phyloP scores from a whole-genome alignment of 2,329 filamentous ascomycete genomes.

The Clonostachys chloroleuca region DNA sequence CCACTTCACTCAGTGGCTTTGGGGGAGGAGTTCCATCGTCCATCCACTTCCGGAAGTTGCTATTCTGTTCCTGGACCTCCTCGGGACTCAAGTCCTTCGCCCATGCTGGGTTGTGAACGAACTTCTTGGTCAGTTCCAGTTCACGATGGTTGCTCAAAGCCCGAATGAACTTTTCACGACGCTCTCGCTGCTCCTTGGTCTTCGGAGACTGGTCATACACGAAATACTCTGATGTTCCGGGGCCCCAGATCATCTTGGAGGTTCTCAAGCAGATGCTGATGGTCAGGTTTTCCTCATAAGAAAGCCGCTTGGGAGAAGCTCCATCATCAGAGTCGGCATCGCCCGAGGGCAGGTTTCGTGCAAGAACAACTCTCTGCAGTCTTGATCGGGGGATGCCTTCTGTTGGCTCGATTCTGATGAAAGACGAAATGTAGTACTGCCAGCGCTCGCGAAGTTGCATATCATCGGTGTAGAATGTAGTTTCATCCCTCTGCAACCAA shows the following conservation, averaged over 20 bases:
- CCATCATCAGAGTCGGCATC: slow-evolving; percentile 62
- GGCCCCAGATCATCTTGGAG: slow-evolving; percentile 75
- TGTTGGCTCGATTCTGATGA: slow-evolving; percentile 82
- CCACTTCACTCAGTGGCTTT: slow-evolving; percentile 21
- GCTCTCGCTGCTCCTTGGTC: slow-evolving; percentile 59
- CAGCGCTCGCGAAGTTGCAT: slow-evolving; percentile 79
- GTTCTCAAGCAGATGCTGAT: slow-evolving; percentile 74
- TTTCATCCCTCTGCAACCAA: slow-evolving; percentile 63
- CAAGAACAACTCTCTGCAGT: slow-evolving; percentile 65
- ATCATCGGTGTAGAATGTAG: slow-evolving; percentile 83
- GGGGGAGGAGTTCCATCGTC: slow-evolving; percentile 39
- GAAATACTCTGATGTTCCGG: slow-evolving; percentile 66
- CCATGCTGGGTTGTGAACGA: slow-evolving; percentile 77
- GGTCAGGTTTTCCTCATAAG: slow-evolving; percentile 63
- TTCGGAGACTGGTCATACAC: slow-evolving; percentile 67
- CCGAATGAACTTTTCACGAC: slow-evolving; percentile 46
- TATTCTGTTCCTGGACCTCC: slow-evolving; percentile 70
- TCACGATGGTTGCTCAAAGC: slow-evolving; percentile 58
- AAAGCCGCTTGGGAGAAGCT: slow-evolving; percentile 53
- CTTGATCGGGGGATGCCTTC: slow-evolving; percentile 66
- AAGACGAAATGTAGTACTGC: slow-evolving; percentile 95
- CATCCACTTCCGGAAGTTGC: slow-evolving; percentile 52
- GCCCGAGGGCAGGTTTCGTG: slow-evolving; percentile 62
- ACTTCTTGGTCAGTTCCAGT: slow-evolving; percentile 70
- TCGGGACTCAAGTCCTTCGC: slow-evolving; percentile 76